Percentiles rank a stretch among this genome's conserved stretches.
These are phyloP conservation scores for Sporodiniella umbellata DNA, from an alignment of 371 early-diverging fungal genomes.

Conservation along the genomic window DNA sequence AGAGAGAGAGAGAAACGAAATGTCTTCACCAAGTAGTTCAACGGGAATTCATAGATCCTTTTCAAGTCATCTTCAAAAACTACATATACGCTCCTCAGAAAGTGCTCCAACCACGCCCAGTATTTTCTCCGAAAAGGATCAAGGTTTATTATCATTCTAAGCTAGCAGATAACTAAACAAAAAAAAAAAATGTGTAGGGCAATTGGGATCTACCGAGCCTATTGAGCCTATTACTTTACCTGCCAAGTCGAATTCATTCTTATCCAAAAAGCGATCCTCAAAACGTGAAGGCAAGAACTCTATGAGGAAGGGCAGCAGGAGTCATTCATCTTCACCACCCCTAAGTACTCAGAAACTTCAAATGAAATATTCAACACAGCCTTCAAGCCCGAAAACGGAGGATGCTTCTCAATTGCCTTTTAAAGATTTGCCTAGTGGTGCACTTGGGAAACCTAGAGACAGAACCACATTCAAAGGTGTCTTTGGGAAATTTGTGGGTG, in stretches of 20 bases:
- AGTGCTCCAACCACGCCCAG: constrained; percentile 21
- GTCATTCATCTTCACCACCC: constrained; percentile 27
- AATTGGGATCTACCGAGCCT: constrained; percentile 1
- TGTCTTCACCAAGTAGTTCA: constrained; percentile 36
- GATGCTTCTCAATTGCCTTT: constrained; percentile 17
- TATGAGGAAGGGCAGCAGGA: constrained; percentile 7
- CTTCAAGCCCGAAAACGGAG: constrained; percentile 24
- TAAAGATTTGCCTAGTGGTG: constrained; percentile 22
- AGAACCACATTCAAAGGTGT: constrained; percentile 62
- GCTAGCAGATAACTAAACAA: neutral
- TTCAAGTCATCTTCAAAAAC: constrained; percentile 43
- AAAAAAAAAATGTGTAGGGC: neutral
- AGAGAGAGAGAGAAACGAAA: constrained; percentile 1
- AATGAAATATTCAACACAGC: constrained; percentile 13
- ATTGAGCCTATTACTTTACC: constrained; percentile 8
- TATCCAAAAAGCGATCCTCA: constrained; percentile 32
- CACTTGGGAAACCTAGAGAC: constrained; percentile 41
- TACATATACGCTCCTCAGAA: constrained; percentile 32
- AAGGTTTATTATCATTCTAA: constrained; percentile 4
- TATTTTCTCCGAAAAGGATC: constrained; percentile 27
- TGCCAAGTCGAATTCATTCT: constrained; percentile 15
- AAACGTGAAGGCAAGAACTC: constrained; percentile 29
- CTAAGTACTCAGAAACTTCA: constrained; percentile 7
- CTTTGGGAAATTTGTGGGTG: constrained; percentile 63
- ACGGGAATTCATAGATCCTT: constrained; percentile 39